A percentile compares a stretch with the other conserved stretches of the same genome.
These are phyloP conservation scores for Houttuynia cordata DNA, from an alignment of 164 flowering plant genomes.

Conservation along the genomic window DNA sequence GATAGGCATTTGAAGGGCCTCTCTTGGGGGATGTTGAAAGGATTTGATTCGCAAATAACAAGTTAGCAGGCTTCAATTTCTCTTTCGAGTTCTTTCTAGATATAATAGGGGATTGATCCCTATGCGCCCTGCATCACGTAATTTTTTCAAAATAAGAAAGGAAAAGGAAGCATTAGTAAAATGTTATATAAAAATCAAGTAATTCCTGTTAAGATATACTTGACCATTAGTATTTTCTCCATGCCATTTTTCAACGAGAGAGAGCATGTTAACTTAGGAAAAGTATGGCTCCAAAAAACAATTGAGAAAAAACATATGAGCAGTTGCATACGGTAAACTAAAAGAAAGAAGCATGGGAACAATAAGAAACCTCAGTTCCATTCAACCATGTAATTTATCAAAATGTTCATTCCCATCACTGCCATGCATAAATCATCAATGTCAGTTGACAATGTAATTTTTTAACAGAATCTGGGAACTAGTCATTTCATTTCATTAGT, in stretches of 20 bases:
- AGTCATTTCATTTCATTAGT: not conserved
- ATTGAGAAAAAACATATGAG: too few species aligned
- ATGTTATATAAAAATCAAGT: not conserved
- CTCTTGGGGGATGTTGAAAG: conserved; percentile 46
- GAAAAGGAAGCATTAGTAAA: not conserved
- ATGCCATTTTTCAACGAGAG: not conserved
- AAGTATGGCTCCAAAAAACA: not conserved
- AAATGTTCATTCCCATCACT: too few species aligned
- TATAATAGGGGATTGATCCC: conserved; percentile 32
- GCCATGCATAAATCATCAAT: too few species aligned
- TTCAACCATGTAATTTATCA: too few species aligned
- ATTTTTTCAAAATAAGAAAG: too few species aligned
- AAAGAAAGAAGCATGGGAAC: too few species aligned
- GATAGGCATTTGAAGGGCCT: conserved; percentile 28
- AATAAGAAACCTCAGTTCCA: too few species aligned
- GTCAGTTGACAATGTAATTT: too few species aligned
- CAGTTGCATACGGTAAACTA: too few species aligned
- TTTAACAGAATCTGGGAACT: not conserved
- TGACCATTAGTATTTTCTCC: not conserved
- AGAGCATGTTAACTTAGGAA: not conserved
- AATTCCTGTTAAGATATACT: not conserved
- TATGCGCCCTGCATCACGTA: conserved; percentile 32
- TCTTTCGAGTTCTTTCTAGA: conserved; percentile 29
- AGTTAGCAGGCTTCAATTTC: conserved; percentile 30
- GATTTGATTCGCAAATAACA: conserved; percentile 22